Evolutionary conservation across 2,329 filamentous ascomycete genomes (phyloP).

Genomic region (Xylariales sp.): DNA sequence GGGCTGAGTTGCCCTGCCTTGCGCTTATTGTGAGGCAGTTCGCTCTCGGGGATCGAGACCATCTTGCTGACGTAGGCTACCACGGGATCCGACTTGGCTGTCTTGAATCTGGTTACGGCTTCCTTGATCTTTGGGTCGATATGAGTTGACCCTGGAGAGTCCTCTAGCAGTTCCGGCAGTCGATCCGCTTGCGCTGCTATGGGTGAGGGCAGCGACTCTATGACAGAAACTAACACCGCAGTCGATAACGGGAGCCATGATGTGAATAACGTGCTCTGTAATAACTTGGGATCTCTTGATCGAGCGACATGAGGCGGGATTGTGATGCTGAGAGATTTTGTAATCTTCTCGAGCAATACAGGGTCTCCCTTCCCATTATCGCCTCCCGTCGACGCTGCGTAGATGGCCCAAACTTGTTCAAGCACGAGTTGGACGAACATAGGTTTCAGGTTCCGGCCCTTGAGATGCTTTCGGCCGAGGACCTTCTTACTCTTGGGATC

Average conservation of each 20-base stretch:
- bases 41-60: conserved; percentile 90
- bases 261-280: conserved; percentile 82
- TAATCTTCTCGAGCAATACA: conserved; percentile 84
- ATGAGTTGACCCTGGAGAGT: conserved; percentile 70
- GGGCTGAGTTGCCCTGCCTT: conserved; percentile 68
- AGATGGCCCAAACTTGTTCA: conserved; percentile 94
- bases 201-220: conserved; percentile 87
- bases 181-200: conserved; percentile 72
- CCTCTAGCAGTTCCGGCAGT: conserved; percentile 72
- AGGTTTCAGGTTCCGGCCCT: conserved; percentile 84
- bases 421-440: conserved; percentile 97
- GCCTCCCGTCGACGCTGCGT: conserved; percentile 81
- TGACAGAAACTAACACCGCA: conserved; percentile 85
- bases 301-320: conserved; percentile 80
- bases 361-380: conserved; percentile 82
- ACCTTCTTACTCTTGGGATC: conserved; percentile 97
- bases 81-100: conserved; percentile 65
- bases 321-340: conserved; percentile 79
- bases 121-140: conserved; percentile 66
- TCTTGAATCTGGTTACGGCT: conserved; percentile 80
- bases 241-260: conserved; percentile 91
- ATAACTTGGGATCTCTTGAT: conserved; percentile 75
- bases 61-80: conserved; percentile 98
- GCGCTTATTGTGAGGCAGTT: conserved; percentile 81
- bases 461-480: conserved; percentile 84